Evolutionary conservation across 2,329 filamentous ascomycete species (phyloP), one percentile per base, ranked within the genome.

Genomic region (Xylariaceae sp.): DNA sequence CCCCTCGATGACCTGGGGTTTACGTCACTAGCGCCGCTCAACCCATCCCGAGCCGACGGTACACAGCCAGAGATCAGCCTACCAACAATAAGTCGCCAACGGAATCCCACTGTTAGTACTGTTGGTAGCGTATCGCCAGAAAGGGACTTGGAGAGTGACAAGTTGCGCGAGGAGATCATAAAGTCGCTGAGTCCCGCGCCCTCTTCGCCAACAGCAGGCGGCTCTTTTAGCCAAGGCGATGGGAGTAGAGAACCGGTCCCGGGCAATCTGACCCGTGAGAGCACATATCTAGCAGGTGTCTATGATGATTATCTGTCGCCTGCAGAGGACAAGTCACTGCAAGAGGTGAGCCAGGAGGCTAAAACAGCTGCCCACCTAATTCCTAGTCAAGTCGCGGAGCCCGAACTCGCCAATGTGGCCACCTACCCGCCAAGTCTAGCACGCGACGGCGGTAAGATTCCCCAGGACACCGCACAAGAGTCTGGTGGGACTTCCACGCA

Each of bases 151-250:
- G 83, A 88, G 52, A 88, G 76, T 52, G 85, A 89, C 48, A 70
- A 75, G 40, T 59, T 89, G 32, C 73, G 79, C 18, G 81, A 86
- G 43, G 85, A 89, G 51, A 89, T 89, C 38, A 78, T 87, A 37
- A 78, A 76, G 41, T 84, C 78, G 29, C 66, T 89, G 2, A 80
- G 71, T 38, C 73, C 80, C 9, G 62, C 62, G 19, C 52, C 62
- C 5, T 32, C 53, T 17, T 51, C 59, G 1, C 50, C 51, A 14
- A 43, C 45, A 18, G 48, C 41, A 7, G 34, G 44, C 23, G 42
- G 27, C 15, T 30, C 50, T 11, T 33, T 48, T 9, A 40, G 31
- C 12, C 32, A 43, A 18, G 36, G 46, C 12, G 40, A 38, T 28
- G 35, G 15, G 11, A 32, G 35, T 9, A 35, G 40, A 12, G 47